A percentile compares a stretch with the other conserved stretches of the same genome.
These are phyloP conservation scores for Choanephora cucurbitarum DNA, from an alignment of 371 early-diverging fungal species.

Conservation along the genomic window DNA sequence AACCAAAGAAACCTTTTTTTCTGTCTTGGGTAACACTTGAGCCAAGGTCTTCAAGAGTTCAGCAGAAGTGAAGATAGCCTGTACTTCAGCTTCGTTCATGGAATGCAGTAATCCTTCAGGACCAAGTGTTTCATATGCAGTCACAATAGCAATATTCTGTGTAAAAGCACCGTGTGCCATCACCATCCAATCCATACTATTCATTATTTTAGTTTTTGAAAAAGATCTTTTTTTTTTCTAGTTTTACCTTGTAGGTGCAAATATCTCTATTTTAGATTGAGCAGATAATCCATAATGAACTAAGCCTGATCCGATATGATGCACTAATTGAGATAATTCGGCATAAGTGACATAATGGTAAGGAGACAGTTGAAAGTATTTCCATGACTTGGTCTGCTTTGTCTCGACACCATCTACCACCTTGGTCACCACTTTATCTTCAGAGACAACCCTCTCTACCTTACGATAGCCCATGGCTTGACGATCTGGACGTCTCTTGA, in stretches of 20 bases:
- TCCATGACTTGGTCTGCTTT: slow-evolving; percentile 83
- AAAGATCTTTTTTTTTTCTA: too few species aligned
- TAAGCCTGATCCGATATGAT: slow-evolving; percentile 70
- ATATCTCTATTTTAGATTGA: slow-evolving; percentile 67
- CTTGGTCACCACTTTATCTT: slow-evolving; percentile 79
- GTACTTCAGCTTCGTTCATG: slow-evolving; percentile 62
- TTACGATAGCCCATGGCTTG: slow-evolving; percentile 69
- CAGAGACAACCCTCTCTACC: slow-evolving; percentile 68
- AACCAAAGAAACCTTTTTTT: slow-evolving; percentile 41
- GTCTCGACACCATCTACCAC: slow-evolving; percentile 64
- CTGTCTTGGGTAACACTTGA: slow-evolving; percentile 31
- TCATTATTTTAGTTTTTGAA: neutral
- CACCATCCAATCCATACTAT: slow-evolving; percentile 25
- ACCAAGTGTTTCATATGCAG: slow-evolving; percentile 78
- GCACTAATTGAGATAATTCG: slow-evolving; percentile 52
- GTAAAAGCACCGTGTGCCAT: slow-evolving; percentile 47
- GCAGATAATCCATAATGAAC: slow-evolving; percentile 59
- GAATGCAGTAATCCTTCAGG: slow-evolving; percentile 64
- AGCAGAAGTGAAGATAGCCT: slow-evolving; percentile 61
- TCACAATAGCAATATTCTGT: slow-evolving; percentile 65
- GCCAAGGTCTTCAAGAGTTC: slow-evolving; percentile 60
- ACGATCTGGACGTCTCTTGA: slow-evolving; percentile 44
- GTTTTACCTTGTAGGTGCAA: slow-evolving; percentile 73
- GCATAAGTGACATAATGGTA: slow-evolving; percentile 72
- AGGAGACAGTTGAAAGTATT: slow-evolving; percentile 72